A percentile compares a stretch with the other conserved stretches of the same genome.
These are phyloP conservation scores for Talaromyces sp. DNA, from an alignment of 2,329 filamentous ascomycete genomes.

Conservation along the genomic window DNA sequence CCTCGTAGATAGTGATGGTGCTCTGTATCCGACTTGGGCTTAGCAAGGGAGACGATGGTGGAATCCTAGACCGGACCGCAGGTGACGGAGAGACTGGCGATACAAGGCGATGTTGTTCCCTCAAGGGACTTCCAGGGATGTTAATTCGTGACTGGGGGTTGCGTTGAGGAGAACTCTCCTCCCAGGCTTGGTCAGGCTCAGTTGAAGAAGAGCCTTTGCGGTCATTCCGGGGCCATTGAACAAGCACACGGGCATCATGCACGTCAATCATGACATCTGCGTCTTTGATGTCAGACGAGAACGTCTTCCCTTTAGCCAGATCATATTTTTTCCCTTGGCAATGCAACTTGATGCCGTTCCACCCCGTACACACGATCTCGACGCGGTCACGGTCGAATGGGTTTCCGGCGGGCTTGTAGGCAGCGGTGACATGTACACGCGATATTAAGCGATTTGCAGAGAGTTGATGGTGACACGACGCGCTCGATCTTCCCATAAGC, in stretches of 20 bases:
- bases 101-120: conserved; percentile 56
- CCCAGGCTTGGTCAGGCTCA: conserved; percentile 66
- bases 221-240: conserved; percentile 72
- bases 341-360: conserved; percentile 92
- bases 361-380: conserved; percentile 85
- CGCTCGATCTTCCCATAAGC: conserved; percentile 87
- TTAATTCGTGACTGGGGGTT: conserved; percentile 21
- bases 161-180: conserved; percentile 45
- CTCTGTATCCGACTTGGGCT: conserved; percentile 40
- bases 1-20: conserved; percentile 65
- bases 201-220: conserved; percentile 47
- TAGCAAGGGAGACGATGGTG: conserved; percentile 38
- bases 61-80: conserved; percentile 42
- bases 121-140: conserved; percentile 45
- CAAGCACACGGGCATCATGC: conserved; percentile 81
- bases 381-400: conserved; percentile 69
- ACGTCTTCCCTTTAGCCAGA: conserved; percentile 79
- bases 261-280: conserved; percentile 94
- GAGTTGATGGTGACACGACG: conserved; percentile 91
- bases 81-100: conserved; percentile 75
- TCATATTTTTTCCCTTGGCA: conserved; percentile 85
- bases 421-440: conserved; percentile 83
- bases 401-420: conserved; percentile 66
- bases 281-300: conserved; percentile 81
- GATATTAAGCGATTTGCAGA: conserved; percentile 90